Base-by-base conservation (phyloP, 1,284 basidiomycete species). In the Cryptococcus wingfieldii region DNA sequence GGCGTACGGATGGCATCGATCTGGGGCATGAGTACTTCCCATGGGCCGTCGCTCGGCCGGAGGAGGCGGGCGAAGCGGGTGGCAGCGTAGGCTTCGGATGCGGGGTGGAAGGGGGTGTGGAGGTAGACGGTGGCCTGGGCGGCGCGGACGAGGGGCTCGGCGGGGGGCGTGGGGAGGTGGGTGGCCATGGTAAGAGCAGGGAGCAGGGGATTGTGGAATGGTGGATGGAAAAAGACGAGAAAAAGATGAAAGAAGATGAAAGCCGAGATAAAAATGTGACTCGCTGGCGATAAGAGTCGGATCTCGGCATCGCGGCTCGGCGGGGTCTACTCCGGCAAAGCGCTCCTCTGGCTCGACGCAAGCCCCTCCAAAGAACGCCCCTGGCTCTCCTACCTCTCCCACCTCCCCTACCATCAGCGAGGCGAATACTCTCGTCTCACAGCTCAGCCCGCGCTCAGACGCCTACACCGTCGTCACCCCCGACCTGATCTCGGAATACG, bases 121-220 rank as follows among this genome's bases (percentile, higher is more conserved):
- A 75, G 48, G 51, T 60, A 71, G n/a, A 72, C 50, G 3, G 68
- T 71, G 31, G 71, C 70, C 16, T 70, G 54, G 12, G 53, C 47
- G 4, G 67, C 56, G 5, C 51, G 38, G 6, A 58, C 28, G 13
- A 38, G n/a, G 54, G 47, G 45, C 38, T 58, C 59, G 3, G 57
- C 49, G 5, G 63, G 61, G n/a, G 61, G 63, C 7, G 59, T 59
- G 13, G 56, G 57, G 25, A 59, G 54, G 25, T 54, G 50, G 1
- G 56, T 23, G 9, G 38, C 18, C 48, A 50, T 50, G 9, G 1
- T 23, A 2, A 2, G 23, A 3, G 19, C 19, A 19, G 19, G 19
- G 19, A 19, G 19, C n/a, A n/a, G n/a, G n/a, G n/a, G n/a, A n/a
- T n/a, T n/a, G n/a, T n/a, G n/a, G n/a, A n/a, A n/a, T n/a, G n/a